Conservation (phyloP, 2,329 filamentous ascomycete genomes). For the Neopestalotiopsis sp. region DNA sequence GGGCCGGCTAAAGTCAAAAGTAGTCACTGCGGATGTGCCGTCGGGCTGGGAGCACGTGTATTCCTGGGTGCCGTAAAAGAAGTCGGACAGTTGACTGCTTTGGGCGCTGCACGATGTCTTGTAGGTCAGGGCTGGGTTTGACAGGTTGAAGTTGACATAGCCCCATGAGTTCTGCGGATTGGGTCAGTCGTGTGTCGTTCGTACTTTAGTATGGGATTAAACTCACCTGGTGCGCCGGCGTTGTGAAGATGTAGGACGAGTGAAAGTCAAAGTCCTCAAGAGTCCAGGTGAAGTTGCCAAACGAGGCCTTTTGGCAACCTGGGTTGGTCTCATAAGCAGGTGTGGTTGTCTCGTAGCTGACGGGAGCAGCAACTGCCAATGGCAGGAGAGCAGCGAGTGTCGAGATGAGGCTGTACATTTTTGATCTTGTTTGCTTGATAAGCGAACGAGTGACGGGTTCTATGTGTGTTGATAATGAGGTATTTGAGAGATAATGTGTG, state of each 20-base stretch:
- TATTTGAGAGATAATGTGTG: not conserved
- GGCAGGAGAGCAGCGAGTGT: slow-evolving; percentile 31
- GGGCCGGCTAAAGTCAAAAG: slow-evolving; percentile 48
- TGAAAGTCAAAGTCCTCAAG: slow-evolving; percentile 52
- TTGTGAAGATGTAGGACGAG: slow-evolving; percentile 53
- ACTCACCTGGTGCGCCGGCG: slow-evolving; percentile 51
- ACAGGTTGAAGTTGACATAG: slow-evolving; percentile 53
- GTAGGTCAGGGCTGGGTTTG: slow-evolving; percentile 48
- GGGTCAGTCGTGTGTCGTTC: not conserved
- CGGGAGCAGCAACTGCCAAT: slow-evolving; percentile 32
- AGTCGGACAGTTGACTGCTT: slow-evolving; percentile 50
- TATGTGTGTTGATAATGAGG: not conserved
- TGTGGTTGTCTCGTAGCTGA: slow-evolving; percentile 14
- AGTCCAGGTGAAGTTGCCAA: slow-evolving; percentile 44
- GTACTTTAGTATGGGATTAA: not conserved
- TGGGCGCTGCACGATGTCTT: slow-evolving; percentile 43
- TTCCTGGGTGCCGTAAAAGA: slow-evolving; percentile 52
- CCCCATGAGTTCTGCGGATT: slow-evolving; percentile 45
- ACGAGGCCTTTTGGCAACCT: slow-evolving; percentile 39
- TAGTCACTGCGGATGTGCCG: slow-evolving; percentile 25
- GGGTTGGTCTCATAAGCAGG: slow-evolving; percentile 28
- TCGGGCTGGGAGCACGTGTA: slow-evolving; percentile 49
- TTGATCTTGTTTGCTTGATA: slow-evolving; percentile 8
- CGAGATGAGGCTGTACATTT: slow-evolving; percentile 32
- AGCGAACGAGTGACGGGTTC: not conserved